Percentiles rank a stretch among this genome's conserved stretches.
Conservation (phyloP, 208 protist species). For the Trypanosoma avium region DNA sequence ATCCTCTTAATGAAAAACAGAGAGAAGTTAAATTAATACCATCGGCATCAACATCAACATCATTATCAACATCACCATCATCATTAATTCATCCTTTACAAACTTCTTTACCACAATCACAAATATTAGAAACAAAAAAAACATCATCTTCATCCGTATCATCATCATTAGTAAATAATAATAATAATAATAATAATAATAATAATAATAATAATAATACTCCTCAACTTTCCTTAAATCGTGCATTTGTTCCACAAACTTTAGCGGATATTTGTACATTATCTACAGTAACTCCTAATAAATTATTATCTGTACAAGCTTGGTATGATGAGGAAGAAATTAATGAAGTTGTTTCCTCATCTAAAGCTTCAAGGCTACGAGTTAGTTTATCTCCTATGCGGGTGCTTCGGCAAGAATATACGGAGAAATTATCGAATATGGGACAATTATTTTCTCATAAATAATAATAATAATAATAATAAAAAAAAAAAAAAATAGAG, state of each 20-base stretch:
- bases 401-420: neutral
- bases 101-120: too few relatives aligned
- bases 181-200: neutral
- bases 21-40: neutral
- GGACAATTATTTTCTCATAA: neutral
- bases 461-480: neutral
- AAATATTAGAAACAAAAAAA: too few relatives aligned
- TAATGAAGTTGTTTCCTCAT: conserved; percentile 8
- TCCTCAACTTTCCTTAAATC: neutral
- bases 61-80: neutral
- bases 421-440: neutral
- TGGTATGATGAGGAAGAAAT: conserved; percentile 24
- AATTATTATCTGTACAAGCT: neutral
- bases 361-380: conserved; percentile 6
- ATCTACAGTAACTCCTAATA: neutral
- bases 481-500: too few relatives aligned
- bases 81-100: neutral
- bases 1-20: neutral
- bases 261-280: conserved; percentile 16
- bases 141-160: too few relatives aligned
- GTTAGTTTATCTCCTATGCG: neutral
- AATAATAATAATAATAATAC: neutral
- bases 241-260: conserved; percentile 15
- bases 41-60: neutral
- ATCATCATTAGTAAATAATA: too few relatives aligned